Conservation (phyloP, 352 stramenopile genomes). For the Aphanomyces astaci region DNA sequence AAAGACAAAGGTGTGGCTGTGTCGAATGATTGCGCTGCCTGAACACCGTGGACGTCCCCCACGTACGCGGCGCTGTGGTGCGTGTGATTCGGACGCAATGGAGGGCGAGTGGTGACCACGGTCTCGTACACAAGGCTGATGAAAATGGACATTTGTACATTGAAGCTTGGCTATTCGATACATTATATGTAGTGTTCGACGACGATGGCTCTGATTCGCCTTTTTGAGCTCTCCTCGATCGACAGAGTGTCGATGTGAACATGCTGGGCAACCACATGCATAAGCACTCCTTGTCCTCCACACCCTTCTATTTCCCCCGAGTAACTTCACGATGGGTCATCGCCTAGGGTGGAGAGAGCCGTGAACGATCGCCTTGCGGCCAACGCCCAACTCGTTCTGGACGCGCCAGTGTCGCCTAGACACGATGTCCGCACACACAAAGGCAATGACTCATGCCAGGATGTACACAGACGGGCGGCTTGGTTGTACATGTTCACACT, state of each 20-base stretch:
- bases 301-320: slow-evolving; percentile 21
- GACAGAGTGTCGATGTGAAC: background rate
- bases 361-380: background rate
- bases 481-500: background rate
- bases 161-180: no score
- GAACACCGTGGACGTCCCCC: no score
- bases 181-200: no score
- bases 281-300: slow-evolving; percentile 12
- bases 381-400: background rate
- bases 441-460: slow-evolving; percentile 2
- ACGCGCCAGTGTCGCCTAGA: background rate
- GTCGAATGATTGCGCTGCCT: no score
- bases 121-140: no score
- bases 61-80: no score
- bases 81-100: no score
- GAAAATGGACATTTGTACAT: no score
- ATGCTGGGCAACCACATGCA: background rate
- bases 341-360: slow-evolving; percentile 18
- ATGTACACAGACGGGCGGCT: background rate
- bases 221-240: slow-evolving; percentile 21
- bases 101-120: no score
- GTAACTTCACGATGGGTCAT: background rate
- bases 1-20: no score
- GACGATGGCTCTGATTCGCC: slow-evolving; percentile 23
- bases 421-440: background rate